These are phyloP conservation scores for Canavalia ensiformis DNA, from an alignment of 306 rosid species.

Conservation along the genomic window DNA sequence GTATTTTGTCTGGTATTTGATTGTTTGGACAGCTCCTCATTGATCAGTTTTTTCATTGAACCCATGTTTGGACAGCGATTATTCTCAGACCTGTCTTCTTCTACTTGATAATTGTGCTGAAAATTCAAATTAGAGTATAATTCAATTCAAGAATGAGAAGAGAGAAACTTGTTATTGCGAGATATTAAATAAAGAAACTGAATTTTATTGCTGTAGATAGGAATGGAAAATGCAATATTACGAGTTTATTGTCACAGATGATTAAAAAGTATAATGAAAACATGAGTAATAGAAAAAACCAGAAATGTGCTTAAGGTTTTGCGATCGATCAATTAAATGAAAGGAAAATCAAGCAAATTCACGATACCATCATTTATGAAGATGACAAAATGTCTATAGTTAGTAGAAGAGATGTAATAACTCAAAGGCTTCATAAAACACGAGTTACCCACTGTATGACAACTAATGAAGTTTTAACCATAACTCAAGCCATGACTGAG, in stretches of 20 bases:
- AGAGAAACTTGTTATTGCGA: slow-evolving; percentile 21
- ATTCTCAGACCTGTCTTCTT: slow-evolving; percentile 66
- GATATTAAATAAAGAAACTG: slow-evolving; percentile 16
- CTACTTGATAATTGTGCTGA: slow-evolving; percentile 63
- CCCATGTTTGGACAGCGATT: slow-evolving; percentile 61
- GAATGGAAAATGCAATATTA: slow-evolving; percentile 19
- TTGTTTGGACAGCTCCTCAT: slow-evolving; percentile 75
- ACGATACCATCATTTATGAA: background rate
- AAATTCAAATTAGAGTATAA: slow-evolving; percentile 49
- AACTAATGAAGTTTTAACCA: slow-evolving; percentile 6
- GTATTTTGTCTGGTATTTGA: slow-evolving; percentile 68
- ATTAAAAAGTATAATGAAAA: slow-evolving; percentile 17
- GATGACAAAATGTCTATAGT: background rate
- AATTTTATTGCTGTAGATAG: background rate
- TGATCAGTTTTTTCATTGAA: slow-evolving; percentile 91
- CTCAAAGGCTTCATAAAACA: background rate
- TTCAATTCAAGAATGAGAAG: slow-evolving; percentile 36
- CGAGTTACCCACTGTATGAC: slow-evolving; percentile 6
- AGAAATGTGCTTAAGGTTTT: slow-evolving; percentile 31
- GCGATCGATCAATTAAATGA: slow-evolving; percentile 22
- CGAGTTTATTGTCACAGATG: slow-evolving; percentile 12
- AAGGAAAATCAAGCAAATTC: background rate
- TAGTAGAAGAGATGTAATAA: slow-evolving; percentile 19
- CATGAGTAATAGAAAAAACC: slow-evolving; percentile 10
- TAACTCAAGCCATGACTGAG: background rate